Base-by-base conservation (phyloP, 257 asterid species). In the Oldenlandia corymbosa region DNA sequence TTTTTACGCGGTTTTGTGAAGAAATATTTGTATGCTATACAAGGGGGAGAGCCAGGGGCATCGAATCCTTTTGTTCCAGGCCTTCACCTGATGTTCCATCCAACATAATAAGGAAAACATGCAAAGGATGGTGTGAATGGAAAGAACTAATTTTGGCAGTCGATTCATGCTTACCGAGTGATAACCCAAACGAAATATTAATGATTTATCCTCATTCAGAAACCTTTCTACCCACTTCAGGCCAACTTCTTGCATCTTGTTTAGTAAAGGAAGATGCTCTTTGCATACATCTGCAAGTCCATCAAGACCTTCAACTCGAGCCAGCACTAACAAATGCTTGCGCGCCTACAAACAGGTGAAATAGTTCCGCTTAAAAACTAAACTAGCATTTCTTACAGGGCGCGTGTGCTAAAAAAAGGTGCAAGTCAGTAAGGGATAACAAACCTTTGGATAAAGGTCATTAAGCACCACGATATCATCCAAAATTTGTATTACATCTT, bases 381-480 rank as follows among this genome's bases (percentile, higher is more conserved):
- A 12, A 18, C 26, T 20, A 10, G 66, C 26, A 43, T 26, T 48
- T 64, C 47, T 49, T 24, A 56, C 48, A 69, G 50, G 47, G 30
- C 17, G 37, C n/a, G n/a, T n/a, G n/a, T 42, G 60, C 26, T 0
- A 68, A 67, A n/a, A 70, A 28, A 48, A 37, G 75, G 42, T 54
- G 27, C 66, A 37, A 76, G 17, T 16, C 12, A 18, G 69, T 56
- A 31, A 63, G 27, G 23, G 47, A 16, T 23, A 21, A 42, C 58
- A n/a, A 55, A 92, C 99, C 99, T 92, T 92, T 31, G 96, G 97
- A 77, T 81, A 89, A 74, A 88, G 83, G 79, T 92, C 99, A 74
- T 87, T 78, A 68, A 92, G 72, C 67, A 92, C 99, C 39, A 92
- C 76, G 58, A 80, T 78, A 64, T 87, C 86, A 50, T 89, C 90